Evolutionary conservation across 202 grass and related monocot species (phyloP), one percentile per base, ranked within the genome.

Genomic region (Cymbopogon flexuosus): DNA sequence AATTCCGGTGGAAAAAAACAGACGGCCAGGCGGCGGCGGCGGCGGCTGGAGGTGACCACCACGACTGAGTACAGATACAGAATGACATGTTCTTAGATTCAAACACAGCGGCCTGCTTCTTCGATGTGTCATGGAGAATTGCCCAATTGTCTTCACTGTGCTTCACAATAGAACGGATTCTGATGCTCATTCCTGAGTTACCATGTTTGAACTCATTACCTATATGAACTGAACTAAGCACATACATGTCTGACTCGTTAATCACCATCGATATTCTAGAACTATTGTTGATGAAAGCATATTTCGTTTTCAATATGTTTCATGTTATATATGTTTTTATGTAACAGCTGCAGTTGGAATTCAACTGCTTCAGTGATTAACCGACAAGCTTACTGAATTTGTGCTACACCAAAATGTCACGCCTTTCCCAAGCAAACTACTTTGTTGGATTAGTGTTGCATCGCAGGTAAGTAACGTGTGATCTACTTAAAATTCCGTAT

Each of bases 1-100:
- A 16, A 19, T 13, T 62, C 59, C 5, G 59, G 24, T 13, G 12
- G 24, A 12, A 30, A 6, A 77, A 47, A 49, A 68, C 13, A 6
- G 86, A 85, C 62, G 31, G 94, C 87, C 76, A 84, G 86, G 81
- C 79, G 68, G 36, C 45, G 86, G 79, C 84, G 86, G 81, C 79
- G 68, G 36, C 45, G 86, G 73, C 88, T 97, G 90, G 94, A 94
- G 79, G 78, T 62, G 59, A 88, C 89, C 11, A 24, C 10, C 21
- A 40, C 66, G 19, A 40, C 39, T 40, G 39, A 39, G 36, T n/a
- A n/a, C n/a, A n/a, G n/a, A n/a, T n/a, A n/a, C n/a, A n/a, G n/a
- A n/a, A n/a, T n/a, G n/a, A n/a, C n/a, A n/a, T n/a, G n/a, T n/a
- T n/a, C n/a, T n/a, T n/a, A n/a, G n/a, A n/a, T n/a, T n/a, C n/a